Evolutionary conservation across 1,284 basidiomycete genomes (phyloP).

Genomic region (Trichosporon inkin): DNA sequence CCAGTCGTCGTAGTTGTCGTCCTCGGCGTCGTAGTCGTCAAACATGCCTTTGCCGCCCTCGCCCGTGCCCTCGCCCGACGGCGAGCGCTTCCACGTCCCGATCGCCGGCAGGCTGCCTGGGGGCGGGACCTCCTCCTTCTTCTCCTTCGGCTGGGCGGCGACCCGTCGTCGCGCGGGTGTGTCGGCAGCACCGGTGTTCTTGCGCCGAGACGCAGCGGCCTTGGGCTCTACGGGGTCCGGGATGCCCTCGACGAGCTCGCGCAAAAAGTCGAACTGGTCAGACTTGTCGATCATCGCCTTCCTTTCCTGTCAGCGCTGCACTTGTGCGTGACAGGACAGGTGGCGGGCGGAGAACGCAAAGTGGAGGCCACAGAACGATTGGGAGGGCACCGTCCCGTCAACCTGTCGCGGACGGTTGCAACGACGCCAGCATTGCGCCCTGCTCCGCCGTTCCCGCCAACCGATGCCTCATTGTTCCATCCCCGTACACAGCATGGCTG

Average conservation of each 20-base stretch:
- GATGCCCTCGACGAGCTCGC: constrained; percentile 85
- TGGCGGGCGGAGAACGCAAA: background rate
- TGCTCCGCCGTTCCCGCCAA: too few relatives aligned
- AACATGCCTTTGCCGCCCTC: constrained; percentile 44
- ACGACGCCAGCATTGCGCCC: too few relatives aligned
- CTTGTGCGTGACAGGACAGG: too few relatives aligned
- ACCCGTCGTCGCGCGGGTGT: constrained; percentile 6
- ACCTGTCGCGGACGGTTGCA: too few relatives aligned
- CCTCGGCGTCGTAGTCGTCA: constrained; percentile 41
- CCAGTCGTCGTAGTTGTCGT: constrained; percentile 44
- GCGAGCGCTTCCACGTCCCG: constrained; percentile 55
- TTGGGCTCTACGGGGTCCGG: constrained; percentile 67
- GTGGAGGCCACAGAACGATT: background rate
- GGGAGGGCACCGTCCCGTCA: too few relatives aligned
- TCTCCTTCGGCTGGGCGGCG: constrained; percentile 7
- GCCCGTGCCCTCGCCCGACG: constrained; percentile 42
- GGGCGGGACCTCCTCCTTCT: constrained; percentile 23
- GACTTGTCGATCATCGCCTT: constrained; percentile 89
- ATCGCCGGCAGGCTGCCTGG: constrained; percentile 31
- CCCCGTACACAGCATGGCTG: too few relatives aligned
- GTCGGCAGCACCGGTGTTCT: constrained; percentile 7
- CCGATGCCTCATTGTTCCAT: too few relatives aligned
- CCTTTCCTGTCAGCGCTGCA: constrained; percentile 52
- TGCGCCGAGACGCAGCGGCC: constrained; percentile 15
- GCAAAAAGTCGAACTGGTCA: constrained; percentile 90